Evolutionary conservation across 331 rosid species (phyloP).

Genomic region (Quercus phellos): DNA sequence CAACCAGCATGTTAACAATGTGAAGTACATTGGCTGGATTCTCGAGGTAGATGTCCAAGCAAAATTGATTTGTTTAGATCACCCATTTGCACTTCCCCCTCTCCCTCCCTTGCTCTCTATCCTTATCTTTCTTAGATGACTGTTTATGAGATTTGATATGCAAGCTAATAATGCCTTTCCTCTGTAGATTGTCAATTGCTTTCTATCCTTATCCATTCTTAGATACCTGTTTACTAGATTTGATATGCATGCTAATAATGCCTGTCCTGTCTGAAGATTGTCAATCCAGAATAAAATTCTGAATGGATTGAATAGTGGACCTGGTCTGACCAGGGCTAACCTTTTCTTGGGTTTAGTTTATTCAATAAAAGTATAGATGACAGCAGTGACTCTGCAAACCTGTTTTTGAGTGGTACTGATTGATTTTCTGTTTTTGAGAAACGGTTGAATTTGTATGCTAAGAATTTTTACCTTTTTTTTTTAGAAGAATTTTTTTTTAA

Average conservation of each 20-base stretch:
- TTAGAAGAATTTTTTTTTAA: background rate
- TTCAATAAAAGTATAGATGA: background rate
- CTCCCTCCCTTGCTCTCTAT: background rate
- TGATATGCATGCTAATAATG: background rate
- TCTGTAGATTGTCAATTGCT: background rate
- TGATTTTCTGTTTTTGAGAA: background rate
- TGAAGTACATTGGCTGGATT: conserved; percentile 98
- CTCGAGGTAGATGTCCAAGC: conserved; percentile 58
- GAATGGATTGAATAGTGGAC: background rate
- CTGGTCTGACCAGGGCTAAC: background rate
- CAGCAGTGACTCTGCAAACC: background rate
- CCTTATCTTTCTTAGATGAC: background rate
- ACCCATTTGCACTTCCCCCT: background rate
- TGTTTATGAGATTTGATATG: background rate
- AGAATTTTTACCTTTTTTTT: background rate
- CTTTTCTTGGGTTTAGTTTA: background rate
- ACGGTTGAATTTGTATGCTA: background rate
- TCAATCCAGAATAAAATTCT: background rate
- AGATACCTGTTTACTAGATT: background rate
- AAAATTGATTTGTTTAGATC: background rate
- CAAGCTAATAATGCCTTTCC: background rate
- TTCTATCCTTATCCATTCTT: background rate
- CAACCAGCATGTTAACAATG: conserved; percentile 97
- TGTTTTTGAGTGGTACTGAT: background rate
- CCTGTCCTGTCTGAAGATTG: background rate